Conservation (phyloP, 1,139 yeast species). For the Magnusiomyces suaveolens region DNA sequence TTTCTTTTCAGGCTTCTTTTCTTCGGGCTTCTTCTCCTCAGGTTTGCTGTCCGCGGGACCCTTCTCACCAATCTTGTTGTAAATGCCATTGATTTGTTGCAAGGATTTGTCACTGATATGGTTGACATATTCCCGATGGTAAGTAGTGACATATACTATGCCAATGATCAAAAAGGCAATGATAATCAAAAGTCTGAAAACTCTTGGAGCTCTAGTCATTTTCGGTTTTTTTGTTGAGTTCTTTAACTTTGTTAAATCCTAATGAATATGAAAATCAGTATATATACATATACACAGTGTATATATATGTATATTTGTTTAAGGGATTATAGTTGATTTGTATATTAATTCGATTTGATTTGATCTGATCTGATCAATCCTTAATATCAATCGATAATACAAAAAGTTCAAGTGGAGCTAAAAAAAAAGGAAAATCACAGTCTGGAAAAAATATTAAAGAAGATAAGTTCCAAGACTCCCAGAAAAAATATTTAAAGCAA, state of each 20-base stretch:
- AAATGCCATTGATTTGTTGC: background rate
- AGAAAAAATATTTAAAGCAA: no score
- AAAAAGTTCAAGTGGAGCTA: no score
- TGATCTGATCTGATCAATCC: no score
- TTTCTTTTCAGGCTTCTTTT: background rate
- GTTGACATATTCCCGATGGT: conserved; percentile 1
- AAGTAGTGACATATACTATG: background rate
- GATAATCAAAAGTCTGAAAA: background rate
- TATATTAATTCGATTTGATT: no score
- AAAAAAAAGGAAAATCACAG: no score
- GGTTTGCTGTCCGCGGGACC: background rate
- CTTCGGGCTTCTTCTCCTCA: background rate
- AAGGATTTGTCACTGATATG: background rate
- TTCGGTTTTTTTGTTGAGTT: background rate
- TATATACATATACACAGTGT: no score
- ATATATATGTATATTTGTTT: background rate
- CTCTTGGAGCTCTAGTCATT: conserved; percentile 1
- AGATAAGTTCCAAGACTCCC: no score
- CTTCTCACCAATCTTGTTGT: conserved; percentile 1
- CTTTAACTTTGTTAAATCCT: background rate
- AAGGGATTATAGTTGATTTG: no score
- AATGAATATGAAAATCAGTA: background rate
- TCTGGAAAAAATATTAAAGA: no score
- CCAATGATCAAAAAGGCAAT: background rate
- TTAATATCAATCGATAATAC: no score